Evolutionary conservation across 495 filamentous ascomycete genomes (phyloP), one percentile per base, ranked within the genome.

Genomic region (Annulohypoxylon moriforme): DNA sequence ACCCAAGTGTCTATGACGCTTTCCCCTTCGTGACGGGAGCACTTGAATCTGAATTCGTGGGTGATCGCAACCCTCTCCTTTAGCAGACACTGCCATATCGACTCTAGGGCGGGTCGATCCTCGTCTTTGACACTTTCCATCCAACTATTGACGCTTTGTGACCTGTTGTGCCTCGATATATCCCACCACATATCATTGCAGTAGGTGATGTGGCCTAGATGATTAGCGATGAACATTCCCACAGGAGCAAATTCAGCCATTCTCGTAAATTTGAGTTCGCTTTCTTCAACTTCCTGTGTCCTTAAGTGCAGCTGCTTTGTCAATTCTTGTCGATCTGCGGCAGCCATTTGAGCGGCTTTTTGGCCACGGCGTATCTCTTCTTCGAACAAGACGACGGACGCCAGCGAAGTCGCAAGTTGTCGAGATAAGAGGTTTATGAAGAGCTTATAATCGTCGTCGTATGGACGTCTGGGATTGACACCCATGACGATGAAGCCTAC

Each of bases 191-290:
- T 90, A 49, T 92, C 89, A 75, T 93, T 93, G 68, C 87, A 89
- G 74, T 90, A 92, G n/a, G 83, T 89, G 61, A 92, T 88, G 31
- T 82, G 79, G 0, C 90, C 90, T 29, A 78, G 63, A 1, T 85
- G 82, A 72, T 91, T 83, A 46, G 90, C 89, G 71, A 92, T 92
- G 74, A 93, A 92, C 80, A 93, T 86, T 8, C 90, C 90, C 0
- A 91, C 89, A 7, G 90, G 90, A 4, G 89, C 87, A 67, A 91
- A 90, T 75, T 92, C 90, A 7, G 90, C 89, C 89, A 93, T 92
- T 27, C 89, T 81, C 3, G 89, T 91, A 74, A 93, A 93, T 59
- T 86, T 88, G n/a, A 88, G 87, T 75, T 93, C 90, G 74, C 85
- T 89, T 73, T 92, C 89, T 20, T 86, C 83, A 2, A 89, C 90